These are phyloP conservation scores for Geosiphon pyriformis DNA, from an alignment of 192 early-diverging fungal genomes.

Conservation along the genomic window DNA sequence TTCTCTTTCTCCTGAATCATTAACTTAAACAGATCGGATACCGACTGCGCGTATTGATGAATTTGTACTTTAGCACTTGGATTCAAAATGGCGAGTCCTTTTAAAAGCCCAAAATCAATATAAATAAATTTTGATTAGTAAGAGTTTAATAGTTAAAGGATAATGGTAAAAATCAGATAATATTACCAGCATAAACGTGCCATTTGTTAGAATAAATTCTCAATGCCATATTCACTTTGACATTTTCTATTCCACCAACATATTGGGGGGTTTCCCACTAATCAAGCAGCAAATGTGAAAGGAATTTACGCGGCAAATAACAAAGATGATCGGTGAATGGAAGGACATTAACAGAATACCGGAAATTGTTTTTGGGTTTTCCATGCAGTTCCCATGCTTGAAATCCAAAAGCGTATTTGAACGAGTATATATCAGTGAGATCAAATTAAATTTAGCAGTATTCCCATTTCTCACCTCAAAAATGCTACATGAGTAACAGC, in stretches of 20 bases:
- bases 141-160: too few relatives aligned
- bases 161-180: background rate
- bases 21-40: slow-evolving; percentile 85
- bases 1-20: slow-evolving; percentile 84
- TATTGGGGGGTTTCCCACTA: slow-evolving; percentile 85
- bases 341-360: slow-evolving; percentile 35
- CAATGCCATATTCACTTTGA: slow-evolving; percentile 90
- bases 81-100: slow-evolving; percentile 90
- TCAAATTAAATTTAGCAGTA: background rate
- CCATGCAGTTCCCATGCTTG: slow-evolving; percentile 92
- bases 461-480: slow-evolving; percentile 46
- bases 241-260: slow-evolving; percentile 94
- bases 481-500: slow-evolving; percentile 96
- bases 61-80: slow-evolving; percentile 82
- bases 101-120: too few relatives aligned
- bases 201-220: slow-evolving; percentile 94
- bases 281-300: background rate
- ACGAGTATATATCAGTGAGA: background rate
- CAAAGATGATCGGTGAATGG: background rate
- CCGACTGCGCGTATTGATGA: slow-evolving; percentile 81
- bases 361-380: slow-evolving; percentile 74
- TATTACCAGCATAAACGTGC: slow-evolving; percentile 90
- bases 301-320: background rate
- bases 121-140: slow-evolving; percentile 23
- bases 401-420: background rate